Evolutionary conservation across 306 rosid genomes (phyloP).

Genomic region (Neltuma alba): DNA sequence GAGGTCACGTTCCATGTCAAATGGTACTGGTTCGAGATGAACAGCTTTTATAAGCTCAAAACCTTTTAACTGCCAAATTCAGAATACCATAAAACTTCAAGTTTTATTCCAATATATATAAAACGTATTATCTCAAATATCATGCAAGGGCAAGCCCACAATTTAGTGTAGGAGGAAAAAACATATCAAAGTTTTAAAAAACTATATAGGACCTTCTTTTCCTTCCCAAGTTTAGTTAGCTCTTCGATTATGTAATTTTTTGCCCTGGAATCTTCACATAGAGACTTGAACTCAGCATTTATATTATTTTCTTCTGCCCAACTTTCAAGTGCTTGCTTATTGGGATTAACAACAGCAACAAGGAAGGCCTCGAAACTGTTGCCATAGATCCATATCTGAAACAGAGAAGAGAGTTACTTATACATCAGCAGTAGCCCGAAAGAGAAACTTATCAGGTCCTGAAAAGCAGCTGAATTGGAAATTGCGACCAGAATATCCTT

Average conservation of each 20-base stretch:
- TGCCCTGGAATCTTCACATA: constrained; percentile 65
- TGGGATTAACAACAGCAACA: constrained; percentile 75
- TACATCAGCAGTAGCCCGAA: constrained; percentile 3
- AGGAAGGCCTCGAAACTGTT: constrained; percentile 90
- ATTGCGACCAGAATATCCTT: constrained; percentile 11
- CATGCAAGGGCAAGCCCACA: not conserved
- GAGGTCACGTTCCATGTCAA: constrained; percentile 91
- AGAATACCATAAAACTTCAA: constrained; percentile 33
- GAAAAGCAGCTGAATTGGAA: constrained; percentile 1
- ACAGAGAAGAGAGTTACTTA: constrained; percentile 14
- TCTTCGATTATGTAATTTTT: constrained; percentile 63
- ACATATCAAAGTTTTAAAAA: constrained; percentile 4
- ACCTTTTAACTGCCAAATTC: constrained; percentile 80
- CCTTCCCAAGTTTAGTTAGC: constrained; percentile 70
- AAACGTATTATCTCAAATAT: not conserved
- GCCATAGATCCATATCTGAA: constrained; percentile 93
- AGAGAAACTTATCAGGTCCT: not conserved
- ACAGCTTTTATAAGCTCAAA: constrained; percentile 72
- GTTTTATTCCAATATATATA: constrained; percentile 12
- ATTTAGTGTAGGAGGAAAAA: not conserved
- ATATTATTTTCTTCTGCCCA: constrained; percentile 76
- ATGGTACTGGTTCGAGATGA: constrained; percentile 89
- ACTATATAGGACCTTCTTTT: constrained; percentile 63
- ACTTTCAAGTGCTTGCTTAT: constrained; percentile 53
- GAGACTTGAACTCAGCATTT: constrained; percentile 57